A percentile compares a stretch with the other conserved stretches of the same genome.
Evolutionary conservation across 257 asterid genomes (phyloP).

Genomic region (Solanum neorickii): DNA sequence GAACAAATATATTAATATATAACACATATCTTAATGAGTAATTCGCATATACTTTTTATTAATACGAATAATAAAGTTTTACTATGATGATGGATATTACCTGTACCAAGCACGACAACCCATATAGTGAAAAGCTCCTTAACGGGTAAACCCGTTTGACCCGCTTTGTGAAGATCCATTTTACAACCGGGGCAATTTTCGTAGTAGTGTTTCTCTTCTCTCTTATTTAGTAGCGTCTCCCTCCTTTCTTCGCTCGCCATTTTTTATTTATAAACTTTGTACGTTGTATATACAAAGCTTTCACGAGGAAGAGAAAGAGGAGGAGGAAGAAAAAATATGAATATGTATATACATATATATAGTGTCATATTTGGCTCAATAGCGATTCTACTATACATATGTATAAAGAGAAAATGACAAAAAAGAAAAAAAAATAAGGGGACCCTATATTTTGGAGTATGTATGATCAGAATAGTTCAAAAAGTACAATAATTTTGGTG

Average conservation of each 20-base stretch:
- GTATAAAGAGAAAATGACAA: background rate
- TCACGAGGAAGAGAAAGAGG: background rate
- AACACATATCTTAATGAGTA: background rate
- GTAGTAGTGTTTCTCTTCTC: conserved; percentile 6
- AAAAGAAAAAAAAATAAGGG: too few species aligned
- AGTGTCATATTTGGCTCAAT: background rate
- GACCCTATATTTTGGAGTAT: background rate
- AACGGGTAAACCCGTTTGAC: conserved; percentile 33
- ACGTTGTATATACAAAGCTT: background rate
- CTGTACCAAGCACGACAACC: conserved; percentile 36
- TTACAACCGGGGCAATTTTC: conserved; percentile 55
- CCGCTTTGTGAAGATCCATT: conserved; percentile 28
- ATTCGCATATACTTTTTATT: background rate
- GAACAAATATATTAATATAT: background rate
- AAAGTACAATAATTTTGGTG: background rate
- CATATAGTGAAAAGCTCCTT: conserved; percentile 35
- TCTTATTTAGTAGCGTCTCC: conserved; percentile 19
- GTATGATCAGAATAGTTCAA: background rate
- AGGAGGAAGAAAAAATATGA: rapidly evolving
- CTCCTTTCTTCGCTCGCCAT: background rate
- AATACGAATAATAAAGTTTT: background rate
- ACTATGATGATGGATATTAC: conserved; percentile 3
- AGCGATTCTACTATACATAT: background rate
- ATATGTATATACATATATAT: background rate
- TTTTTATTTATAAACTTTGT: background rate